Percentiles rank a stretch among this genome's conserved stretches.
phyloP scores from a whole-genome alignment of 2,329 filamentous ascomycete genomes.

The Calonectria pseudoreteaudii region DNA sequence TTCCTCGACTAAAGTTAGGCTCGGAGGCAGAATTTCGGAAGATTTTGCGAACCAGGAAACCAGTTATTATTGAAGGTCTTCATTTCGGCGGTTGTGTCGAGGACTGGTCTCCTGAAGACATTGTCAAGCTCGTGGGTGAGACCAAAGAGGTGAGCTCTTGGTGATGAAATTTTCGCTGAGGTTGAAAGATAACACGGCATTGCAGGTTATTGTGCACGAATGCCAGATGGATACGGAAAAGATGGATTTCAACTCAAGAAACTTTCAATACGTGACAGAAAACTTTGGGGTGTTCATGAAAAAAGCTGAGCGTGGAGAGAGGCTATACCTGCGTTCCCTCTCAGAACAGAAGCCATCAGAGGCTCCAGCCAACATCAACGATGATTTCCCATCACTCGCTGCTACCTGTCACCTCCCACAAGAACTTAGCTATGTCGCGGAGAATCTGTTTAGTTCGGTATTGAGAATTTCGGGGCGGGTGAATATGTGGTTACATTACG shows the following conservation, averaged over 20 bases:
- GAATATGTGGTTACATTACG: conserved; percentile 92
- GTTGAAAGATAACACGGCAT: background rate
- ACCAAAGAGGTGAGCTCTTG: conserved; percentile 66
- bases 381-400: conserved; percentile 78
- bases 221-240: conserved; percentile 63
- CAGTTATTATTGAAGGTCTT: conserved; percentile 70
- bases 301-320: conserved; percentile 67
- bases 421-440: conserved; percentile 66
- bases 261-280: conserved; percentile 81
- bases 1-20: conserved; percentile 65
- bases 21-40: conserved; percentile 68
- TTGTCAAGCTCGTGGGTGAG: conserved; percentile 70
- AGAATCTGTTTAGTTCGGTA: conserved; percentile 82
- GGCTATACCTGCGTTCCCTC: conserved; percentile 82
- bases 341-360: conserved; percentile 77
- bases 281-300: conserved; percentile 75
- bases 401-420: conserved; percentile 77
- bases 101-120: conserved; percentile 76
- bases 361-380: conserved; percentile 74
- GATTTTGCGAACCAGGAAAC: conserved; percentile 68
- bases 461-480: conserved; percentile 83
- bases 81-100: conserved; percentile 75
- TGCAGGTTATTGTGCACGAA: conserved; percentile 80
- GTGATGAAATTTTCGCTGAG: background rate
- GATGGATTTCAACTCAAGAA: conserved; percentile 87